Base-by-base conservation (phyloP, 495 filamentous ascomycete genomes). In the Talaromyces adpressus region DNA sequence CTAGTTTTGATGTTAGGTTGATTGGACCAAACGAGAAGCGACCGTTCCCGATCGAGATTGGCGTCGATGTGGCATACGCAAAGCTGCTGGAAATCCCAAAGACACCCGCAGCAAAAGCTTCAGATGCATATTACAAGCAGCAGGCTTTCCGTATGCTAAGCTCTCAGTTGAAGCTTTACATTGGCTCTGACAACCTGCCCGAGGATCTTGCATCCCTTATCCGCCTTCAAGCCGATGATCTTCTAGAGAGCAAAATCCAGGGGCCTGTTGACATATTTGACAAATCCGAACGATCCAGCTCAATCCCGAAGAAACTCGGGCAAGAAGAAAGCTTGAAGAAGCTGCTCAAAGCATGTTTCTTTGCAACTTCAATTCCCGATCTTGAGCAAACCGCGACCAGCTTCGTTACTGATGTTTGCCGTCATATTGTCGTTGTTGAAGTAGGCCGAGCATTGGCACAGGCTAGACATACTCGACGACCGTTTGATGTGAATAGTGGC, bases 391-490 rank as follows among this genome's bases (percentile, higher is more conserved):
- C 90, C 52, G 92, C 93, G 2, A 85, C 82, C 29, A 68, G 82
- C 2, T 85, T 98, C 59, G 80, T 97, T 14, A 79, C 85, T 8
- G 89, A 95, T 71, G 75, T 97, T 3, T 92, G 89, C 68, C 86
- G 88, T 22, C 95, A 99, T 72, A 92, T 98, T 64, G 89, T 91
- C 1, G 81, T 99, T 56, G 77, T 98, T n/a, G 95, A 99, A 75
- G 77, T 98, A 7, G 93, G 91, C 51, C 84, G 85, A 59, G 85
- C 90, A 14, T 79, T 97, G 52, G 84, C 87, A 29, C 87, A 93
- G 61, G 77, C 87, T 66, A 89, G 90, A 71, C 90, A 90, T 60
- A 81, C 75, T 20, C 81, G 76, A 27, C 87, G 88, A 65, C 83
- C 87, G 4, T 99, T 98, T 65, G 86, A 95, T 69, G 90, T 93